A percentile compares a stretch with the other conserved stretches of the same genome.
Evolutionary conservation across 768 basidiomycete genomes (phyloP).

Genomic region (Brasilioporus rufonigricans): DNA sequence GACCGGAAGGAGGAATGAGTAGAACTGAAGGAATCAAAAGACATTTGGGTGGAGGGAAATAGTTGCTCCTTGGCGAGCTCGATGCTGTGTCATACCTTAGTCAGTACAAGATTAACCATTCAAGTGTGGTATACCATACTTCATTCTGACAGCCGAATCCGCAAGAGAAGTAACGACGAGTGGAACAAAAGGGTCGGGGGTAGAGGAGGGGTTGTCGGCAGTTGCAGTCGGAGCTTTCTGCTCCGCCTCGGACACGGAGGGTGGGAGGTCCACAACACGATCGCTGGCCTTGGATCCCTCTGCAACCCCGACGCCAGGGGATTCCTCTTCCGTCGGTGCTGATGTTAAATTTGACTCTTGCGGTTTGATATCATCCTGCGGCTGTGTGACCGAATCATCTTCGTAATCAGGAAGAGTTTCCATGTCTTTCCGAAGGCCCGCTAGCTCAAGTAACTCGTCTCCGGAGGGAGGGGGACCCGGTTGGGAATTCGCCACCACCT

Average conservation of each 20-base stretch:
- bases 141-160: conserved; percentile 27
- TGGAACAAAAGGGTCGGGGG: conserved; percentile 1
- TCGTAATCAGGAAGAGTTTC: conserved; percentile 57
- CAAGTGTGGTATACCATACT: conserved; percentile 11
- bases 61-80: conserved; percentile 43
- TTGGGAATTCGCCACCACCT: conserved; percentile 2
- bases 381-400: conserved; percentile 35
- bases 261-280: not conserved
- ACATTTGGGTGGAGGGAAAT: conserved; percentile 39
- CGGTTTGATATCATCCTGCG: not conserved
- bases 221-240: conserved; percentile 14
- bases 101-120: conserved; percentile 1
- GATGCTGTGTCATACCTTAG: conserved; percentile 31
- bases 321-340: not conserved
- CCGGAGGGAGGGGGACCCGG: conserved; percentile 33
- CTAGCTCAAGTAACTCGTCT: conserved; percentile 48
- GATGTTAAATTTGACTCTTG: conserved; percentile 3
- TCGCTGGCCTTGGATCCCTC: conserved; percentile 4
- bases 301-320: not conserved
- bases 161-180: not conserved
- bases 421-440: conserved; percentile 43
- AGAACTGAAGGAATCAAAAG: conserved; percentile 19
- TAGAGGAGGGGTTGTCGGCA: not conserved
- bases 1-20: conserved; percentile 41
- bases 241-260: not conserved